Percentiles rank a stretch among this genome's conserved stretches.
Conservation (phyloP, 129 eudicot genomes). For the Tagetes patula region DNA sequence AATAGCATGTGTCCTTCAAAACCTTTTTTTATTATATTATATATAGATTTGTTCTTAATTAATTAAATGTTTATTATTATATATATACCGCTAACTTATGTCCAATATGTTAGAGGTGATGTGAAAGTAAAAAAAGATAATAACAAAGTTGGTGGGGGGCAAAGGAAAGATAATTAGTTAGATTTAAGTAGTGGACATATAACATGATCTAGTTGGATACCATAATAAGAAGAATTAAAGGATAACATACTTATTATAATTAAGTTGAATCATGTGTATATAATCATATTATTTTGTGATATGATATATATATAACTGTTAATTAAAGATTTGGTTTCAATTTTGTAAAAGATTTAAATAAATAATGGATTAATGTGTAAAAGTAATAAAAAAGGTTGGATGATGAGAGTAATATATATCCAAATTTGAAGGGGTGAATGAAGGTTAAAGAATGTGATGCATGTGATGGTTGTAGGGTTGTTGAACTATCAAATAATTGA, state of each 20-base stretch:
- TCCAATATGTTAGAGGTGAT: background rate
- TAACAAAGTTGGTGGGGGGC: background rate
- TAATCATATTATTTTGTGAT: background rate
- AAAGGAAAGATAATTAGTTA: background rate
- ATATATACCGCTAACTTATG: background rate
- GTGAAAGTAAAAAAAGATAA: background rate
- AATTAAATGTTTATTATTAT: background rate
- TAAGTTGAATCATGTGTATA: background rate
- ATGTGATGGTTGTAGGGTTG: constrained; percentile 73
- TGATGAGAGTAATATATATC: constrained; percentile 20
- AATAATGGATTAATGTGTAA: background rate
- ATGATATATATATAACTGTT: background rate
- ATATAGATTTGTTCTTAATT: background rate
- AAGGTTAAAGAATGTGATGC: constrained; percentile 56
- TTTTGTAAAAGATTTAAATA: background rate
- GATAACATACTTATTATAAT: constrained; percentile 1
- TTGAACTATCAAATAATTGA: constrained; percentile 62
- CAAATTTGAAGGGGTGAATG: constrained; percentile 31
- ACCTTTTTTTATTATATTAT: background rate
- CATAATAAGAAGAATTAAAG: background rate
- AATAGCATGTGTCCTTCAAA: too few species aligned
- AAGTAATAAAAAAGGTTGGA: background rate
- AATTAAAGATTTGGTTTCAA: background rate
- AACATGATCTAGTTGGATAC: constrained; percentile 13
- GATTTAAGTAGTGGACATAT: constrained; percentile 8